phyloP scores from a whole-genome alignment of 2,329 filamentous ascomycete genomes.

The Cladophialophora carrionii region DNA sequence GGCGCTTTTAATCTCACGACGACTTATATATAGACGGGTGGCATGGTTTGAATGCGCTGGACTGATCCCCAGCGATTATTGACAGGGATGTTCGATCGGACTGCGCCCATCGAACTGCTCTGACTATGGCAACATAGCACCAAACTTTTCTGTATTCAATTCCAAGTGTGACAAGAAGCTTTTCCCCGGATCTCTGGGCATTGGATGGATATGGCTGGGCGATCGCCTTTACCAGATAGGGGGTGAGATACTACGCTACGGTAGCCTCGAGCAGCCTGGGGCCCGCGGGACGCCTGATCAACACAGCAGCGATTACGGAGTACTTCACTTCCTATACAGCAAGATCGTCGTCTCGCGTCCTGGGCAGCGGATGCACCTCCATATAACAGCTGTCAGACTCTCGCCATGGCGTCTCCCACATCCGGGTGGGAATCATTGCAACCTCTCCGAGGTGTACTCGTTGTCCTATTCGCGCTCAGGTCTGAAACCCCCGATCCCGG shows the following conservation, averaged over 20 bases:
- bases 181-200: background rate
- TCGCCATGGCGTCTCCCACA: constrained; percentile 13
- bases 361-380: background rate
- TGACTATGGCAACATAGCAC: background rate
- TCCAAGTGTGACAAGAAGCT: background rate
- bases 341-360: background rate
- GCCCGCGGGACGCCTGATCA: background rate
- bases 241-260: background rate
- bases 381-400: background rate
- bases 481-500: constrained; percentile 52
- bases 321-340: background rate
- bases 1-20: background rate
- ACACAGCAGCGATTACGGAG: background rate
- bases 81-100: background rate
- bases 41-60: background rate
- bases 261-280: background rate
- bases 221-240: background rate
- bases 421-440: constrained; percentile 43
- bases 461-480: constrained; percentile 56
- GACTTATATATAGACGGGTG: background rate
- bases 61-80: background rate
- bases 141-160: background rate
- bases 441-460: constrained; percentile 40
- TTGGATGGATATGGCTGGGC: background rate
- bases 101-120: no score